Evolutionary conservation across 1,284 basidiomycete genomes (phyloP), one percentile per base, ranked within the genome.

Genomic region (Pseudozyma flocculosa): DNA sequence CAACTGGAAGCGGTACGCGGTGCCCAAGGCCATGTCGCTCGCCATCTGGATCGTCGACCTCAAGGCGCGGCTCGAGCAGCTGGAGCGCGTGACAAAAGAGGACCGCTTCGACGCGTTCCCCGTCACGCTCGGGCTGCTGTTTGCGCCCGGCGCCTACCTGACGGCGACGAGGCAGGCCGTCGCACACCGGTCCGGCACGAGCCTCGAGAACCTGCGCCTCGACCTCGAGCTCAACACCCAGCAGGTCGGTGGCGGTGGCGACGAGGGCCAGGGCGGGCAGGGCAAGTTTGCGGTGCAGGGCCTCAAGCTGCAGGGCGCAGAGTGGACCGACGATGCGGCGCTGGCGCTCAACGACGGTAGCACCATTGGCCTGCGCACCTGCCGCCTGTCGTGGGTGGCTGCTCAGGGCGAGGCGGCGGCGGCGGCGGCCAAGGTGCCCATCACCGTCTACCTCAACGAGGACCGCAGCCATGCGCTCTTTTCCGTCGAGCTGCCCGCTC

Each of bases 381-480:
- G 71, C 34, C 60, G 56, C 7, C 50, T 76, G 41, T 52, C 62
- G 21, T 74, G 73, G 73, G 49, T 40, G 3, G 9, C 38, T 11
- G 32, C 32, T 13, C 7, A 34, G 7, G 15, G 4, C 15, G 32
- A 34, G 49, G 9, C n/a, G 30, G 41, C 14, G 4, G 21, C 14
- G 37, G 23, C 26, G 43, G 21, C 5, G 43, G 38, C 43, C 14
- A 34, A 36, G 32, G 58, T 67, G 36, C 89, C 88, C 67, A 80
- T 96, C 21, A 92, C 92, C 0, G 88, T 96, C 34, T 96, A 95
- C 78, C 84, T 95, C 75, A 94, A 96, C 79, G 83, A 84, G 58
- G 92, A 95, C 78, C 85, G 92, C 38, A 88, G 86, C 72, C 88
- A 91, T 72, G 88, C 93, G 40, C 80, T 96, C 67, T 95, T 95